phyloP scores from a whole-genome alignment of 2,329 filamentous ascomycete genomes.

The Botryosphaeria dothidea region DNA sequence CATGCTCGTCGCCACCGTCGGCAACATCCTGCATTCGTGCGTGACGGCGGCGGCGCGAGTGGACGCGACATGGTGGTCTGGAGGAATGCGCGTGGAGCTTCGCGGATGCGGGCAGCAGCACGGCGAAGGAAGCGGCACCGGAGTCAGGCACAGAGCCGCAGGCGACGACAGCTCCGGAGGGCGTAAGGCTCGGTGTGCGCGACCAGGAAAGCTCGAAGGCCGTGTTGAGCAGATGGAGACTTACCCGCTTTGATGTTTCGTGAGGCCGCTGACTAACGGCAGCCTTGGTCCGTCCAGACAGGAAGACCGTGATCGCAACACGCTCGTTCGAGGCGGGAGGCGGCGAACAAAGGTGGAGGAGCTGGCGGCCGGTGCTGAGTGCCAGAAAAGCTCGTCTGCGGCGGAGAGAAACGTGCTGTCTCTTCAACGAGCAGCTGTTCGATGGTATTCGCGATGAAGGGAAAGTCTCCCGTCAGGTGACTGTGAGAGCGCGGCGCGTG shows the following conservation, averaged over 20 bases:
- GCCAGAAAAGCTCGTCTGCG: background rate
- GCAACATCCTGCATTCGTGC: background rate
- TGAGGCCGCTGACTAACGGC: conserved; percentile 16
- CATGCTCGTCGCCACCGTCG: conserved; percentile 2
- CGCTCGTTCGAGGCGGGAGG: background rate
- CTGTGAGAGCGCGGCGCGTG: background rate
- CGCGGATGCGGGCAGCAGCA: background rate
- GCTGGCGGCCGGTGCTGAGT: background rate
- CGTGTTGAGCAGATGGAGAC: conserved; percentile 14
- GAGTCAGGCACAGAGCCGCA: background rate
- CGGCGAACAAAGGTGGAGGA: background rate
- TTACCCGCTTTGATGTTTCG: conserved; percentile 19
- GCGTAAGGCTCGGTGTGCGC: background rate
- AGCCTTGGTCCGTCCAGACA: conserved; percentile 15
- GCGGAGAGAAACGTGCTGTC: background rate
- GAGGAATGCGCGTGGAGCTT: conserved; percentile 16
- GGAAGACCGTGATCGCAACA: conserved; percentile 9
- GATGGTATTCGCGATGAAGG: conserved; percentile 3
- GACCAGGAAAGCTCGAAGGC: conserved; percentile 2
- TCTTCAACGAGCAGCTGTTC: conserved; percentile 1
- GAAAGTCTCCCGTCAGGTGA: background rate
- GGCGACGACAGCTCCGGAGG: background rate
- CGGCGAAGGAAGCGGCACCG: background rate
- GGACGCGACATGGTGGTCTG: conserved; percentile 10
- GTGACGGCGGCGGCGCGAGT: conserved; percentile 6